Evolutionary conservation across 176 grass and related monocot genomes (phyloP).

Genomic region (Rhynchospora breviuscula): DNA sequence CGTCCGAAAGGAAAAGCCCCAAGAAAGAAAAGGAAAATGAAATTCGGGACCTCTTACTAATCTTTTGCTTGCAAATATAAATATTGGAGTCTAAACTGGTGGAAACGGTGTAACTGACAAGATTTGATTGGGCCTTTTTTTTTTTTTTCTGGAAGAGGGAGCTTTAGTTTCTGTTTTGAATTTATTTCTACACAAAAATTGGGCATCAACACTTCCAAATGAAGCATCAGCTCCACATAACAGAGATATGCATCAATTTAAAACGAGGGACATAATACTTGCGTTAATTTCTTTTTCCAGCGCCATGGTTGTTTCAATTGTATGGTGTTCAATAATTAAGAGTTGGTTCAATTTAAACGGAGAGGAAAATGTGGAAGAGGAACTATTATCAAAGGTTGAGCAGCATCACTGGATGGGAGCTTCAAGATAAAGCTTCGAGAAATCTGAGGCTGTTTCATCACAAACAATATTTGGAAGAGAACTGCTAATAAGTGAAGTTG

Average conservation of each 20-base stretch:
- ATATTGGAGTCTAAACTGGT: too few relatives aligned
- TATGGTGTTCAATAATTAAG: neutral
- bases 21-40: too few relatives aligned
- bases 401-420: neutral
- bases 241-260: neutral
- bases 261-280: neutral
- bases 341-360: neutral
- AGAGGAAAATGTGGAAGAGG: neutral
- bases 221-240: neutral
- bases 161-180: neutral
- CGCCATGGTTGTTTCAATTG: neutral
- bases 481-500: neutral
- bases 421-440: neutral
- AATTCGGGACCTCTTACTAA: too few relatives aligned
- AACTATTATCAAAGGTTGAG: neutral
- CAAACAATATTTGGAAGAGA: neutral
- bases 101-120: too few relatives aligned
- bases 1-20: too few relatives aligned
- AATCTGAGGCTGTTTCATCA: constrained; percentile 7
- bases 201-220: neutral
- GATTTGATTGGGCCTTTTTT: too few relatives aligned
- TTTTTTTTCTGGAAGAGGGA: too few relatives aligned
- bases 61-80: too few relatives aligned
- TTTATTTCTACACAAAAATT: neutral
- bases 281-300: neutral